Percentiles rank a stretch among this genome's conserved stretches.
phyloP scores from a whole-genome alignment of 495 filamentous ascomycete genomes.

The Aspergillus diversus region DNA sequence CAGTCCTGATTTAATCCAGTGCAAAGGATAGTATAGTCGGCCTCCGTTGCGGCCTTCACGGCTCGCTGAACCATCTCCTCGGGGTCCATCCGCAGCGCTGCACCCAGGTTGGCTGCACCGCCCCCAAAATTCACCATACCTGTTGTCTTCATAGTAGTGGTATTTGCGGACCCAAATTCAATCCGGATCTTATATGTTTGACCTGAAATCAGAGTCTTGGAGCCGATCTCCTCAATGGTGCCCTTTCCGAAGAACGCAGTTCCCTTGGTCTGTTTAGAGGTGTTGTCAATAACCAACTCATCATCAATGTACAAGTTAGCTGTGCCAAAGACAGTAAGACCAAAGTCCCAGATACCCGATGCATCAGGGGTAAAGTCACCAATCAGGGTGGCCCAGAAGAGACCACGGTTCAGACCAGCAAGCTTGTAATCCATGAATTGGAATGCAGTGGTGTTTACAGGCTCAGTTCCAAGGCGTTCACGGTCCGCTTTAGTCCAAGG shows the following conservation, averaged over 20 bases:
- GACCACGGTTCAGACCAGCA: constrained; percentile 44
- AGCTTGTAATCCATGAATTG: constrained; percentile 62
- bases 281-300: constrained; percentile 66
- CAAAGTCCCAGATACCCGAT: constrained; percentile 68
- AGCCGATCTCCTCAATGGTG: constrained; percentile 59
- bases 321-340: constrained; percentile 70
- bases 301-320: constrained; percentile 69
- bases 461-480: constrained; percentile 51
- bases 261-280: constrained; percentile 57
- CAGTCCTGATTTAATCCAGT: constrained; percentile 81
- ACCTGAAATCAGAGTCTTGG: constrained; percentile 53
- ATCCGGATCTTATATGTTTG: constrained; percentile 59
- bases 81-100: constrained; percentile 64
- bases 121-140: constrained; percentile 54
- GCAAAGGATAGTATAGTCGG: constrained; percentile 71
- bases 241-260: constrained; percentile 60
- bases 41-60: constrained; percentile 57
- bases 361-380: constrained; percentile 57
- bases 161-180: constrained; percentile 63
- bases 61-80: constrained; percentile 68
- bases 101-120: constrained; percentile 74
- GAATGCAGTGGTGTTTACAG: constrained; percentile 53
- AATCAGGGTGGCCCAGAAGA: constrained; percentile 57
- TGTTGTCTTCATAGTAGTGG: constrained; percentile 52
- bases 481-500: constrained; percentile 41